A percentile compares a stretch with the other conserved stretches of the same genome.
Evolutionary conservation across 192 early-diverging fungal genomes (phyloP).

Genomic region (Spizellomyces sp.): DNA sequence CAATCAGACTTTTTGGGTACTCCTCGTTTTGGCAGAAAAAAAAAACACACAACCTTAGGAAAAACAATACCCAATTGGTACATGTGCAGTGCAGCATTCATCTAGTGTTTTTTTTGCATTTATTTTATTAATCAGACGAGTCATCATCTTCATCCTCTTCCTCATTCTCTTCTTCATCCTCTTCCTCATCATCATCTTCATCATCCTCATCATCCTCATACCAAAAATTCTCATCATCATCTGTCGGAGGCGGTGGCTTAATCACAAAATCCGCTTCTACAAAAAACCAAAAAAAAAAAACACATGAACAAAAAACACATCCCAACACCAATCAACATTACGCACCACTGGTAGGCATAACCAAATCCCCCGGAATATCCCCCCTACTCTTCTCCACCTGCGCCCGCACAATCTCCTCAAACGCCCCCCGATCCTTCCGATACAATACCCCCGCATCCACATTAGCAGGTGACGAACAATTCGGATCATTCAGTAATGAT

Average conservation of each 20-base stretch:
- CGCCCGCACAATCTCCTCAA: constrained; percentile 43
- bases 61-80: too few species aligned
- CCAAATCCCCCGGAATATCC: constrained; percentile 55
- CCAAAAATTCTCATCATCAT: constrained; percentile 52
- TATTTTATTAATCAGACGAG: background rate
- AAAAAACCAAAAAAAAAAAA: background rate
- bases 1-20: too few species aligned
- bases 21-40: too few species aligned
- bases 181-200: constrained; percentile 39
- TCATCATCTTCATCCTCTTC: constrained; percentile 38
- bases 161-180: constrained; percentile 39
- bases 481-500: constrained; percentile 57
- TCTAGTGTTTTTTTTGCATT: too few species aligned
- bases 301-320: background rate
- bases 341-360: constrained; percentile 51
- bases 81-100: too few species aligned
- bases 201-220: constrained; percentile 52
- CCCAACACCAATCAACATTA: background rate
- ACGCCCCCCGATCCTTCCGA: constrained; percentile 43
- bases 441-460: constrained; percentile 60
- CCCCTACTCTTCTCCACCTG: constrained; percentile 55
- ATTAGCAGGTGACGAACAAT: constrained; percentile 58
- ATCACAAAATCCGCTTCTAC: constrained; percentile 42
- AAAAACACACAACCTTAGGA: too few species aligned
- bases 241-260: constrained; percentile 30